A percentile compares a stretch with the other conserved stretches of the same genome.
phyloP scores from a whole-genome alignment of 352 stramenopile species.

The Phytophthora pinifolia region DNA sequence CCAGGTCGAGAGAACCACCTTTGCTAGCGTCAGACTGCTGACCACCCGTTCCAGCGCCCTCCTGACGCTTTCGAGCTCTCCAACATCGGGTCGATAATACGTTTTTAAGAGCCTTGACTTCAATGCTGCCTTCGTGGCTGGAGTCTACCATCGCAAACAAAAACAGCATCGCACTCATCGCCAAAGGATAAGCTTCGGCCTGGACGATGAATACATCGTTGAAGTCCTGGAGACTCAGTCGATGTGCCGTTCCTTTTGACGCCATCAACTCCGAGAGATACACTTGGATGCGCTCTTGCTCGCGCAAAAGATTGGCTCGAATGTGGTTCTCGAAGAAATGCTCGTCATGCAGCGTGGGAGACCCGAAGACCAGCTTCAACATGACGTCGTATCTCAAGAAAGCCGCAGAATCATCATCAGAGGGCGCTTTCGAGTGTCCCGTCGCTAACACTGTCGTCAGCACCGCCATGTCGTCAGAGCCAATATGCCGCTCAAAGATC shows the following conservation, averaged over 20 bases:
- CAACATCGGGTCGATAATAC: constrained; percentile 34
- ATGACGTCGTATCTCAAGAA: no score
- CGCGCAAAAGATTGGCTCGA: constrained; percentile 20
- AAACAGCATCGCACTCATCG: constrained; percentile 36
- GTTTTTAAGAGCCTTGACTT: constrained; percentile 28
- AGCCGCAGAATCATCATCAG: not conserved
- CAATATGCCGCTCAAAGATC: constrained; percentile 55
- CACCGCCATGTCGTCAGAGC: constrained; percentile 33
- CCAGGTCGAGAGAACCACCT: not conserved
- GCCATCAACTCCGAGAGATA: constrained; percentile 23
- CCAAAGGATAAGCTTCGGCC: constrained; percentile 14
- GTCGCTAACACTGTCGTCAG: constrained; percentile 21
- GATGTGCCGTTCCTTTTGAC: constrained; percentile 9
- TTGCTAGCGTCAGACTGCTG: not conserved
- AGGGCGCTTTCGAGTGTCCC: no score
- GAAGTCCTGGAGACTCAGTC: constrained; percentile 20
- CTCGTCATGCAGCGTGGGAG: constrained; percentile 31
- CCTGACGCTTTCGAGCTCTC: constrained; percentile 1
- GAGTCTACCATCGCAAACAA: constrained; percentile 34
- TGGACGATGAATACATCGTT: constrained; percentile 12
- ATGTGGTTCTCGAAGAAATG: constrained; percentile 19
- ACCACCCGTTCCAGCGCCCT: not conserved
- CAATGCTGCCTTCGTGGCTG: constrained; percentile 20
- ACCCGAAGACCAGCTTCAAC: constrained; percentile 51
- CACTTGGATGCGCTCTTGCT: constrained; percentile 10